Percentiles rank a stretch among this genome's conserved stretches.
Evolutionary conservation across 495 filamentous ascomycete species (phyloP).

Genomic region (Penicillium diatomitis): DNA sequence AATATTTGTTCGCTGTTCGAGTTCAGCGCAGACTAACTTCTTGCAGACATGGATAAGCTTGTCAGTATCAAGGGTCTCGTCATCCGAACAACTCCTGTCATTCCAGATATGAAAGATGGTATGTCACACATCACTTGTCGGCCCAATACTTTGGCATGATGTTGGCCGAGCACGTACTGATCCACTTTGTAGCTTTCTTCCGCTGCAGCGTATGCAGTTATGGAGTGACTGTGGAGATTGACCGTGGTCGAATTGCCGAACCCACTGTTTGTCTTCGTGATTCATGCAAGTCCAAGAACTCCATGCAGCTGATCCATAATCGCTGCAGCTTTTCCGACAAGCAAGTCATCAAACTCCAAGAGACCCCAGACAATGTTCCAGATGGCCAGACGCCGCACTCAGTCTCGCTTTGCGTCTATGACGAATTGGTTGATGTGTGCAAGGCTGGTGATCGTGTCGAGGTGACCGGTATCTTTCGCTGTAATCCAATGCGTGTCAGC

Average conservation of each 20-base stretch:
- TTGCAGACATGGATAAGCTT: slow-evolving; percentile 84
- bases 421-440: slow-evolving; percentile 94
- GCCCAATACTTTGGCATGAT: no score
- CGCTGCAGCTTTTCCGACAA: slow-evolving; percentile 92
- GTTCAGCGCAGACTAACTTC: neutral
- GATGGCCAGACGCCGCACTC: slow-evolving; percentile 97
- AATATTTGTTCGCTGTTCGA: neutral
- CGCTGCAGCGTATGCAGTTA: slow-evolving; percentile 87
- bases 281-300: slow-evolving; percentile 78
- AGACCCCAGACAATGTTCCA: slow-evolving; percentile 89
- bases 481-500: slow-evolving; percentile 90
- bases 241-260: slow-evolving; percentile 92
- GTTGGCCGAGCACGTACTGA: no score
- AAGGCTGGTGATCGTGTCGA: slow-evolving; percentile 95
- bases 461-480: slow-evolving; percentile 93
- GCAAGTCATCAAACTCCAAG: slow-evolving; percentile 97
- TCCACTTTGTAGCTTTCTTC: slow-evolving; percentile 61
- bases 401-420: slow-evolving; percentile 91
- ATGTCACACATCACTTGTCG: slow-evolving; percentile 7
- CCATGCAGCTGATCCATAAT: slow-evolving; percentile 98
- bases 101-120: slow-evolving; percentile 94
- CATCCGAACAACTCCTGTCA: slow-evolving; percentile 90
- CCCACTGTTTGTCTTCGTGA: slow-evolving; percentile 81
- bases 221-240: slow-evolving; percentile 80
- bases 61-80: slow-evolving; percentile 94